Base-by-base conservation (phyloP, 2,329 filamentous ascomycete genomes). In the Apiospora kogelbergensis region DNA sequence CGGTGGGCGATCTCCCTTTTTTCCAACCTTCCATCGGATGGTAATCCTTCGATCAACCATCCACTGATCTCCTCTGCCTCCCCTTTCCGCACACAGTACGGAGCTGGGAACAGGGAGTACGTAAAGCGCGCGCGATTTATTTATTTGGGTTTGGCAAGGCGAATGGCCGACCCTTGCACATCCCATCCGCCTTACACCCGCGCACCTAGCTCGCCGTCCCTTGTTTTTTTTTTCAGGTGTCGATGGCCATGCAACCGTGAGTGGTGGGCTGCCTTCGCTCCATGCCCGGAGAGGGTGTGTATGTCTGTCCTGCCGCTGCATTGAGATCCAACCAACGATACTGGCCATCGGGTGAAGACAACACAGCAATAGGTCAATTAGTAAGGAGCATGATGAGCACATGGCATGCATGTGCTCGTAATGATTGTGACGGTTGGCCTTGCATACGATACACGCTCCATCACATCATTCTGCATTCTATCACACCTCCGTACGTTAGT, bases 381-480 rank as follows among this genome's bases (percentile, higher is more conserved):
- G 40, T 15, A 42, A n/a, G 3, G 37, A 44, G 13, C 41, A 15
- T 15, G 41, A 20, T n/a, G 42, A 45, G 42, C 40, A 42, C 40
- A 42, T 42, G 10, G 26, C 26, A 33, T 57, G 48, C 48, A 57
- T n/a, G 48, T 57, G 48, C 15, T 57, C 48, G 48, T 57, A 33
- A 33, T 57, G 26, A n/a, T 33, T 33, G 46, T 57, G 26, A 57
- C 15, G 48, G 26, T 57, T 57, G 48, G 48, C 33, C 48, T 33
- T 33, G 48, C 48, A 57, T 57, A n/a, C 24, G 15, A 11, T 10
- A 33, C 13, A 53, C 7, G 26, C 48, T 33, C 37, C 3, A 64
- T 65, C 63, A 65, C 63, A 65, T 65, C 63, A 65, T 65, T 10
- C 40, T 65, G 63, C 63, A 15, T 65, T 22, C 17, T 33, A 17